phyloP scores from a whole-genome alignment of 768 basidiomycete species.

The Boletus tylopilopsis region DNA sequence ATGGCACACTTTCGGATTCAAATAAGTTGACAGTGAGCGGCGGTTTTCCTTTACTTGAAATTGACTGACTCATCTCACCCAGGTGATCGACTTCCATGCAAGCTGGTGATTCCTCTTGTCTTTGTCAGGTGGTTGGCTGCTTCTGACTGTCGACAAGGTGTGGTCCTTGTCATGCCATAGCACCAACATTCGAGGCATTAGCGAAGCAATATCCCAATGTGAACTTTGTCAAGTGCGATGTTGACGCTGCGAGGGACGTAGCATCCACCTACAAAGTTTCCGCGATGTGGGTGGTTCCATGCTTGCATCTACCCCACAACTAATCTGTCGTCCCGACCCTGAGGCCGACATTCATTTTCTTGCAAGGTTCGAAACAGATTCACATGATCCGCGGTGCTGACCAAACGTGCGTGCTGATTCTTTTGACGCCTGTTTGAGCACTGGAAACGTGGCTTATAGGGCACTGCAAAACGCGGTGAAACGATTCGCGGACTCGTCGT shows the following conservation, averaged over 20 bases:
- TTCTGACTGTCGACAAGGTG: constrained; percentile 50
- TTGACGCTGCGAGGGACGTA: constrained; percentile 69
- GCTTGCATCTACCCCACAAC: neutral
- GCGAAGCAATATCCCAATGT: constrained; percentile 65
- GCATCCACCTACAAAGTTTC: constrained; percentile 57
- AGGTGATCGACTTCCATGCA: constrained; percentile 89
- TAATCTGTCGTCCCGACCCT: neutral
- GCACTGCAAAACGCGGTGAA: constrained; percentile 57
- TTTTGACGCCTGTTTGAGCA: neutral
- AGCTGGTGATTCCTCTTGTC: constrained; percentile 51
- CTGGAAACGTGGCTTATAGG: constrained; percentile 33
- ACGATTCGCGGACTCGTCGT: constrained; percentile 43
- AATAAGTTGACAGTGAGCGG: constrained; percentile 60
- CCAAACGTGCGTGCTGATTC: constrained; percentile 43
- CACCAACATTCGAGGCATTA: constrained; percentile 68
- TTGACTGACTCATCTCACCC: neutral
- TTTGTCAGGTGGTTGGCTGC: neutral
- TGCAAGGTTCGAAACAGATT: constrained; percentile 63
- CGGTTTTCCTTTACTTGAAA: neutral
- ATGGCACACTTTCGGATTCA: constrained; percentile 52
- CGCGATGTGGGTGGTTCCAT: constrained; percentile 57
- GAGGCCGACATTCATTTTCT: constrained; percentile 84
- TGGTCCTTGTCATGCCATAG: constrained; percentile 81
- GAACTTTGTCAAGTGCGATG: constrained; percentile 83
- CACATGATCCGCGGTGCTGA: constrained; percentile 75